phyloP scores from a whole-genome alignment of 805 yeast genomes.

The Torulaspora maleeae region DNA sequence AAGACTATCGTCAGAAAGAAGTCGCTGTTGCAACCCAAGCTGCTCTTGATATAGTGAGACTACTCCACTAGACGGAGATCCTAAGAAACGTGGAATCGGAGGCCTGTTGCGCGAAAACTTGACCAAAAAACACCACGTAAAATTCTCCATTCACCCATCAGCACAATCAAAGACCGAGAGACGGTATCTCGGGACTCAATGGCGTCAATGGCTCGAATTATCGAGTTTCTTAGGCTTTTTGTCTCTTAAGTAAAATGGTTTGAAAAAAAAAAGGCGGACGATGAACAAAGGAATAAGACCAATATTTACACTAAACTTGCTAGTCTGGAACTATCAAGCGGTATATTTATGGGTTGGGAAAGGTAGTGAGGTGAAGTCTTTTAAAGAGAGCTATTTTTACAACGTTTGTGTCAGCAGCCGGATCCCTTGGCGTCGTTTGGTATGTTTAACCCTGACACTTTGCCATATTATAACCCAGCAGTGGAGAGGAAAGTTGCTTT shows the following conservation, averaged over 20 bases:
- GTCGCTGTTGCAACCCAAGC: too few species aligned
- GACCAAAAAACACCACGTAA: too few species aligned
- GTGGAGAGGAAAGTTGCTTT: constrained; percentile 57
- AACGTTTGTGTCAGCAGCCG: constrained; percentile 1
- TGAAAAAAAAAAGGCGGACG: constrained; percentile 2
- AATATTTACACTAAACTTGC: not conserved
- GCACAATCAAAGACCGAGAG: too few species aligned
- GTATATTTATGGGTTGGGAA: not conserved
- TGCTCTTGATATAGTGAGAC: too few species aligned
- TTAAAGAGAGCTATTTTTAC: not conserved
- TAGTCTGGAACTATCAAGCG: not conserved
- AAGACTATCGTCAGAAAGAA: too few species aligned
- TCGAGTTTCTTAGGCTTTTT: not conserved
- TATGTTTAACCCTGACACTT: constrained; percentile 41
- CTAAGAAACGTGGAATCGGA: too few species aligned
- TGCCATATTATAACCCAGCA: constrained; percentile 60
- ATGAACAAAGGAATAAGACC: not conserved
- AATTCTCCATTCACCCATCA: too few species aligned
- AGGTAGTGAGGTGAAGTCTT: not conserved
- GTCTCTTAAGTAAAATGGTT: not conserved
- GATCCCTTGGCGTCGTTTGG: not conserved
- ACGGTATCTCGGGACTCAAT: not conserved
- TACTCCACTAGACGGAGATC: too few species aligned
- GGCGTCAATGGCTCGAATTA: not conserved
- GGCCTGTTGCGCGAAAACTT: too few species aligned